phyloP scores from a whole-genome alignment of 2,329 filamentous ascomycete species.

The Fusarium goolgardi region DNA sequence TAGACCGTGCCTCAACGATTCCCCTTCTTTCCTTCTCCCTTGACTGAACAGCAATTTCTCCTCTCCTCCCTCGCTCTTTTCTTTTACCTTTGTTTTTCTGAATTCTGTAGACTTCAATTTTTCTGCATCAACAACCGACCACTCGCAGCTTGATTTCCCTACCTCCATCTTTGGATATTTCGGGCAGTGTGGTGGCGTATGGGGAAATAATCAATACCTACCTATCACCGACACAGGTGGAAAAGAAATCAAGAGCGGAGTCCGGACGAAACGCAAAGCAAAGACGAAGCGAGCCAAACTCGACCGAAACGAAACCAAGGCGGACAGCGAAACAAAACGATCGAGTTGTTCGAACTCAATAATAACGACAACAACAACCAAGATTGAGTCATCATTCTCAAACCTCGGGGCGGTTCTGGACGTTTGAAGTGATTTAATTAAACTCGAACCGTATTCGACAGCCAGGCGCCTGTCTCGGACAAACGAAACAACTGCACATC shows the following conservation, averaged over 20 bases:
- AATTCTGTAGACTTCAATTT: conserved; percentile 11
- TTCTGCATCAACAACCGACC: conserved; percentile 11
- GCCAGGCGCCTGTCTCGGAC: conserved; percentile 13
- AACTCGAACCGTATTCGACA: conserved; percentile 22
- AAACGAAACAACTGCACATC: conserved; percentile 13
- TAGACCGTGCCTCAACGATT: conserved; percentile 24
- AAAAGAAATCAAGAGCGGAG: conserved; percentile 28
- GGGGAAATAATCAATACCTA: conserved; percentile 18
- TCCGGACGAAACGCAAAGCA: conserved; percentile 21
- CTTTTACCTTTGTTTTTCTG: background rate
- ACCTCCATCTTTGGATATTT: conserved; percentile 1
- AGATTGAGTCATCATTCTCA: conserved; percentile 24
- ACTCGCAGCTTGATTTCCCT: conserved; percentile 12
- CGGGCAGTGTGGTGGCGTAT: conserved; percentile 24
- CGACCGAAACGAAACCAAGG: conserved; percentile 16
- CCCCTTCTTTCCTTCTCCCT: conserved; percentile 34
- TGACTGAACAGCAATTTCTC: conserved; percentile 9
- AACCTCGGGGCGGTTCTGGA: conserved; percentile 19
- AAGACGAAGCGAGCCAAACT: conserved; percentile 12
- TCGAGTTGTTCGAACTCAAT: conserved; percentile 11
- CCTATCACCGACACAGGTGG: conserved; percentile 6
- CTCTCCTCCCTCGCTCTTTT: conserved; percentile 25
- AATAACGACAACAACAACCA: conserved; percentile 19
- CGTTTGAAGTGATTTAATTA: conserved; percentile 10
- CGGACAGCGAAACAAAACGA: conserved; percentile 16